phyloP scores from a whole-genome alignment of 2,329 filamentous ascomycete species.

The Decorospora gaudefroyi region DNA sequence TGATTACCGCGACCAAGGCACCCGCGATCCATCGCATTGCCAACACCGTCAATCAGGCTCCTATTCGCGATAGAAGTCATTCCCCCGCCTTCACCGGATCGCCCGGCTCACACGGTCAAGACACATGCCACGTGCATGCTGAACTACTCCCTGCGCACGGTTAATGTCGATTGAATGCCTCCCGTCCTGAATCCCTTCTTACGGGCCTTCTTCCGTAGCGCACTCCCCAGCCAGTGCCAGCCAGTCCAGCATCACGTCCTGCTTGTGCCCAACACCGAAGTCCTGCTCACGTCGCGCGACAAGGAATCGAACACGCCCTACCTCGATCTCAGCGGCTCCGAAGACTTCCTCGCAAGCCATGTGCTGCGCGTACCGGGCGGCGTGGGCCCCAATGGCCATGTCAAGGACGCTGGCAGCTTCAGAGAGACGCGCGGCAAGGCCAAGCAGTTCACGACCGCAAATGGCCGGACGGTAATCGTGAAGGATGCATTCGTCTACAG shows the following conservation, averaged over 20 bases:
- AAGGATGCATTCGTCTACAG: conserved; percentile 93
- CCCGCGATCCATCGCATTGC: conserved; percentile 22
- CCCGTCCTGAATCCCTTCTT: conserved; percentile 94
- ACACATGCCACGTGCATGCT: conserved; percentile 36
- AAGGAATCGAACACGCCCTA: conserved; percentile 78
- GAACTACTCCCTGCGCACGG: conserved; percentile 16
- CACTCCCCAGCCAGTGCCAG: conserved; percentile 86
- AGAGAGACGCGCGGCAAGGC: conserved; percentile 90
- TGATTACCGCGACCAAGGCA: conserved; percentile 3
- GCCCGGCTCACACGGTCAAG: conserved; percentile 28
- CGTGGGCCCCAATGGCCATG: conserved; percentile 52
- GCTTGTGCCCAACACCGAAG: conserved; percentile 90
- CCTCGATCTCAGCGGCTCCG: conserved; percentile 80
- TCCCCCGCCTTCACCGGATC: conserved; percentile 19
- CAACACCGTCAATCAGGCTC: conserved; percentile 29
- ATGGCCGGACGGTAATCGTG: conserved; percentile 89
- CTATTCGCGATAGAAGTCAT: conserved; percentile 25
- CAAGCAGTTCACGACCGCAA: conserved; percentile 89
- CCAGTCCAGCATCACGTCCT: conserved; percentile 91
- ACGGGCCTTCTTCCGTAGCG: conserved; percentile 97
- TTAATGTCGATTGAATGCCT: conserved; percentile 75
- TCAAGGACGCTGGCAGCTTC: conserved; percentile 60
- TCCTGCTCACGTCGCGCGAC: conserved; percentile 85
- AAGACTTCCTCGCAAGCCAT: conserved; percentile 97
- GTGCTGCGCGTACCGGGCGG: conserved; percentile 77